Evolutionary conservation across 1,139 yeast species (phyloP), one percentile per base, ranked within the genome.

Genomic region (Protomyces inouyei): DNA sequence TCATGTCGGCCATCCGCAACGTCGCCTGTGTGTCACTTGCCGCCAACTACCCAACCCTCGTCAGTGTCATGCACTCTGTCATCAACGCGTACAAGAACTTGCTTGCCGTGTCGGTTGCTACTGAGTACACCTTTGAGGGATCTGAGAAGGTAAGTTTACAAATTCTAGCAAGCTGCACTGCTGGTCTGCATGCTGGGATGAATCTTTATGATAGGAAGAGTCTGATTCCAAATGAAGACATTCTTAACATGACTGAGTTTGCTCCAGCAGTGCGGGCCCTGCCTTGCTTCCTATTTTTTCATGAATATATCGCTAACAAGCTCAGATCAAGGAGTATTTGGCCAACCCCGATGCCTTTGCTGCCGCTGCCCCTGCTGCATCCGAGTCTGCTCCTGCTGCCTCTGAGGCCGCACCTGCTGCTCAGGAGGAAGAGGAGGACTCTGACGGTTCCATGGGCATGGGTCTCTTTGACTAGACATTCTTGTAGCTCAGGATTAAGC

Each of bases 291-390:
- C n/a, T 1, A 12, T 28, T 8, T 14, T n/a, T 0, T 2, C 3
- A 21, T 14, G 25, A 43, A 38, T n/a, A 38, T 12, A 2, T n/a
- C 12, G 55, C 59, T 61, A 28, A 57, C 60, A 16, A 45, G 16
- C 21, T 4, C 59, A 66, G 68, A 86, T 95, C 84, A 90, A 90
- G 88, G 98, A 93, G 88, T 89, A 98, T 84, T 84, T 93, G 77
- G 98, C 97, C 82, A 93, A 93, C 89, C 98, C 98, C 79, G 97
- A 95, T 75, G 97, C 97, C 80, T 95, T 95, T 80, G 98, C 95
- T 80, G 95, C 97, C 73, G 84, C 86, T 74, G 86, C 87, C 73
- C 57, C 63, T 14, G 57, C 63, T 9, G 63, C 63, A n/a, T 35
- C 55, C 35, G 56, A 52, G 32, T 28, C 35, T 18, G 85, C 86